A percentile compares a stretch with the other conserved stretches of the same genome.
Evolutionary conservation across 2,329 filamentous ascomycete genomes (phyloP).

Genomic region (Trichoderma semiorbis): DNA sequence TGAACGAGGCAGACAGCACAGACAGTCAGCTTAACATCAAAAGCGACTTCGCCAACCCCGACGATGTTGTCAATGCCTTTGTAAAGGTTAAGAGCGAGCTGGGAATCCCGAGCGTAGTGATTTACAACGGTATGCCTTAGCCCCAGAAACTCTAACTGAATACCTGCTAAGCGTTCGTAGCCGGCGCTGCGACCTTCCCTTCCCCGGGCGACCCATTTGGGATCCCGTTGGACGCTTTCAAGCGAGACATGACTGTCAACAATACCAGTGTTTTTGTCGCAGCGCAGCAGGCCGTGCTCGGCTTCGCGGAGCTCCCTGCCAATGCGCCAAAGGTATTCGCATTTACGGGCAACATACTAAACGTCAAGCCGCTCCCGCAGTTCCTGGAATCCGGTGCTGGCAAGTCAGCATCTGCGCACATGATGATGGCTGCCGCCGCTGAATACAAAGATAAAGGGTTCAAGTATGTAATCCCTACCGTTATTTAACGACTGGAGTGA

Average conservation of each 20-base stretch:
- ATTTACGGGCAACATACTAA: slow-evolving; percentile 9
- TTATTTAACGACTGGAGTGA: background rate
- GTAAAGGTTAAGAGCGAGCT: background rate
- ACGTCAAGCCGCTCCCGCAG: slow-evolving; percentile 4
- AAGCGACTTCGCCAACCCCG: slow-evolving; percentile 3
- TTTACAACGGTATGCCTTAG: slow-evolving; percentile 6
- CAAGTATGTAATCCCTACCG: background rate
- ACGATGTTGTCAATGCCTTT: slow-evolving; percentile 3
- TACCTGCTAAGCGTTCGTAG: background rate
- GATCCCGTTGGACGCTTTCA: slow-evolving; percentile 1
- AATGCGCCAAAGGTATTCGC: background rate
- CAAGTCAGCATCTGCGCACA: slow-evolving; percentile 9
- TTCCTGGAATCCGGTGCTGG: slow-evolving; percentile 8
- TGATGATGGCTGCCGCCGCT: slow-evolving; percentile 4
- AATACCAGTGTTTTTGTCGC: slow-evolving; percentile 8
- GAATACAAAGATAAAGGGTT: slow-evolving; percentile 1
- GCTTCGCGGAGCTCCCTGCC: background rate
- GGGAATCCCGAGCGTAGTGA: background rate
- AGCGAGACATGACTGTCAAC: background rate
- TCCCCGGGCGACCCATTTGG: background rate
- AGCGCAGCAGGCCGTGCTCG: background rate
- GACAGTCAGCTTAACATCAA: slow-evolving; percentile 2
- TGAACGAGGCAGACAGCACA: slow-evolving; percentile 8
- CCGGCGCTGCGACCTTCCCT: background rate
- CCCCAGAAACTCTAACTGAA: background rate